These are phyloP conservation scores for Choricystis sp. DNA, from an alignment of 139 green algal genomes.

Conservation along the genomic window DNA sequence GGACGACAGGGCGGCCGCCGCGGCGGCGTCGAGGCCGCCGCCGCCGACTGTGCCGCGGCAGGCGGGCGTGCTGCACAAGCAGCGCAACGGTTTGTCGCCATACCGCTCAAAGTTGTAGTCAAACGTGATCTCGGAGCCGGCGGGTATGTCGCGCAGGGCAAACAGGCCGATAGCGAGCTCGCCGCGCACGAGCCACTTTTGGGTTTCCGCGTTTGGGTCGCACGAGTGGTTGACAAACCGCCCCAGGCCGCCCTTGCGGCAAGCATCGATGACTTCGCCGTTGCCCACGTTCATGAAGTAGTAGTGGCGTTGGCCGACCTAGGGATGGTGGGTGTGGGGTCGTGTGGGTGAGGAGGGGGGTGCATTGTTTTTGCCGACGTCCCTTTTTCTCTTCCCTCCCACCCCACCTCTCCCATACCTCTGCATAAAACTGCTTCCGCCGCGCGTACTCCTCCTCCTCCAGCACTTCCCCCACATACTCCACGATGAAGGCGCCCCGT, in stretches of 20 bases:
- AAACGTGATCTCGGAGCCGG: conserved; percentile 85
- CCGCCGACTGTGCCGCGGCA: conserved; percentile 77
- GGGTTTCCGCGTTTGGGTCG: conserved; percentile 93
- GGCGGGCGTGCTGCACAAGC: conserved; percentile 31
- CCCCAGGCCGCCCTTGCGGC: conserved; percentile 72
- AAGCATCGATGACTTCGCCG: conserved; percentile 92
- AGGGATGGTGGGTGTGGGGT: conserved; percentile 52
- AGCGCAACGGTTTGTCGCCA: conserved; percentile 61
- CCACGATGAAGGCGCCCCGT: conserved; percentile 82
- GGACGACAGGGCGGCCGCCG: background rate
- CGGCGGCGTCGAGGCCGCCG: conserved; percentile 10
- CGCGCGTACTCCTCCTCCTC: conserved; percentile 84
- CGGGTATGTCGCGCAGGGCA: conserved; percentile 31
- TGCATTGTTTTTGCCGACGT: too few relatives aligned
- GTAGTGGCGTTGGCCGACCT: conserved; percentile 80
- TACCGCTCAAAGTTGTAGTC: conserved; percentile 99
- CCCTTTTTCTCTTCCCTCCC: background rate
- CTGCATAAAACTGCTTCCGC: conserved; percentile 10
- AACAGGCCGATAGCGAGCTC: conserved; percentile 96
- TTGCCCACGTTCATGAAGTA: conserved; percentile 99
- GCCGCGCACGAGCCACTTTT: conserved; percentile 93
- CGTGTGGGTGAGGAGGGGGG: background rate
- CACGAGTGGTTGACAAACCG: conserved; percentile 98
- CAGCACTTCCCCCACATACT: conserved; percentile 96
- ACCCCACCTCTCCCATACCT: background rate